A percentile compares a stretch with the other conserved stretches of the same genome.
Conservation (phyloP, 73 alveolate genomes). For the Uronychia binucleata region DNA sequence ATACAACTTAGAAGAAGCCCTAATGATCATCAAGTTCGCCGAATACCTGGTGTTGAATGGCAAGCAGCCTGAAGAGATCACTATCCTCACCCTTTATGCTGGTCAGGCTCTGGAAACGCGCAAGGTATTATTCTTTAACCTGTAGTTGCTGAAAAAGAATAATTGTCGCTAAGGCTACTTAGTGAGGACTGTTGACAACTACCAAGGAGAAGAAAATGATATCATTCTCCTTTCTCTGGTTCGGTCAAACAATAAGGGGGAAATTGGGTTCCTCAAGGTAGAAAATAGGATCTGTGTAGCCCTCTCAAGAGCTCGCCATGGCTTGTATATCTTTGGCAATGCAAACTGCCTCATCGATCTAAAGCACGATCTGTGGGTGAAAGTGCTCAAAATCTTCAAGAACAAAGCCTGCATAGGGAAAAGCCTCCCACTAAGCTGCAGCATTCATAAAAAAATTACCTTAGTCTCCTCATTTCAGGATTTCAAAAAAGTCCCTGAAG, state of each 20-base stretch:
- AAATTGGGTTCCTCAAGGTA: constrained; percentile 63
- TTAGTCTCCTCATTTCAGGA: constrained; percentile 28
- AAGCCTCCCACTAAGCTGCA: constrained; percentile 50
- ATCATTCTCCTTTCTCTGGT: constrained; percentile 75
- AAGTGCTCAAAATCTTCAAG: constrained; percentile 44
- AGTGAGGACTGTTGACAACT: constrained; percentile 69
- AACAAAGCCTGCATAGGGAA: constrained; percentile 42
- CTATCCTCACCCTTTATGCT: constrained; percentile 73
- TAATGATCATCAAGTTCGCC: constrained; percentile 60
- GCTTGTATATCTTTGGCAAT: constrained; percentile 81
- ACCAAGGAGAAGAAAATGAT: constrained; percentile 80
- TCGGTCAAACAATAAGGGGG: constrained; percentile 56
- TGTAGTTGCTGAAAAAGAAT: constrained; percentile 35
- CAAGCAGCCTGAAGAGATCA: constrained; percentile 63
- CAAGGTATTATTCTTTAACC: constrained; percentile 40
- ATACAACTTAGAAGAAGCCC: constrained; percentile 68
- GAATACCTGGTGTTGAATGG: constrained; percentile 71
- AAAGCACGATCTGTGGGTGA: constrained; percentile 56
- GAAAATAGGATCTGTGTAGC: constrained; percentile 80
- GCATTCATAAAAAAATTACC: constrained; percentile 58
- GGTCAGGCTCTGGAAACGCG: constrained; percentile 64
- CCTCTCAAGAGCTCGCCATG: constrained; percentile 74
- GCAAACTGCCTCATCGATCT: constrained; percentile 18
- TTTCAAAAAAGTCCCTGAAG: constrained; percentile 74
- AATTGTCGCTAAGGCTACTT: background rate